Base-by-base conservation (phyloP, 73 alveolate species). In the Paramecium sonneborni region DNA sequence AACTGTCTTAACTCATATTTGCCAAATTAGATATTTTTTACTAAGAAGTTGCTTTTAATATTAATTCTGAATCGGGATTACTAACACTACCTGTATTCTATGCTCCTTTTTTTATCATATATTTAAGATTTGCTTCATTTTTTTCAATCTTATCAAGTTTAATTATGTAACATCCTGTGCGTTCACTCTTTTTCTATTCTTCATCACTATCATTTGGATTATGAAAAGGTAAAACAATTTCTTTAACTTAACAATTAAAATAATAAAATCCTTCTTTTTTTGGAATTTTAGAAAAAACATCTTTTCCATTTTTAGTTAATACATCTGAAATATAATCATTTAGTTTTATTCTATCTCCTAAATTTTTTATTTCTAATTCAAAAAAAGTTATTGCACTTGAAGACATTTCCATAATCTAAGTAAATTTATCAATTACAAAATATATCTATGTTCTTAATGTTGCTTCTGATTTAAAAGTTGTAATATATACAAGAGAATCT, bases 351-450 rank as follows among this genome's bases (percentile, higher is more conserved):
- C 9, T 32, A 14, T 30, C 39, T 32, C 44, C 44, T 62, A 62
- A 32, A 30, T 26, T 12, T 32, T 32, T 72, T 6, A 79, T 1
- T 79, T 62, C 76, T 12, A 88, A 23, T 24, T 88, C 94, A 41
- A 88, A 88, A 14, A 69, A 44, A 1, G 38, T 70, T 14, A 88
- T 88, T 9, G 94, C 94, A 14, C 88, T 38, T 12, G 91, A 69
- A 7, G 94, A 43, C 48, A 88, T 88, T 57, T 88, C 89, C 11
- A 41, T 24, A 69, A 88, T 44, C 1, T 44, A 9, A 48, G 76
- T 43, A 1, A 6, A 24, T 23, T 38, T 44, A 23, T 88, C 57
- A 69, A 82, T 55, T 0, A 88, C 35, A 28, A 88, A 69, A 43
- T 69, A 37, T 10, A 72, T 41, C 34, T 68, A 72, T 20, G 85